Conservation (phyloP, 192 early-diverging fungal species). For the Podila epigama region DNA sequence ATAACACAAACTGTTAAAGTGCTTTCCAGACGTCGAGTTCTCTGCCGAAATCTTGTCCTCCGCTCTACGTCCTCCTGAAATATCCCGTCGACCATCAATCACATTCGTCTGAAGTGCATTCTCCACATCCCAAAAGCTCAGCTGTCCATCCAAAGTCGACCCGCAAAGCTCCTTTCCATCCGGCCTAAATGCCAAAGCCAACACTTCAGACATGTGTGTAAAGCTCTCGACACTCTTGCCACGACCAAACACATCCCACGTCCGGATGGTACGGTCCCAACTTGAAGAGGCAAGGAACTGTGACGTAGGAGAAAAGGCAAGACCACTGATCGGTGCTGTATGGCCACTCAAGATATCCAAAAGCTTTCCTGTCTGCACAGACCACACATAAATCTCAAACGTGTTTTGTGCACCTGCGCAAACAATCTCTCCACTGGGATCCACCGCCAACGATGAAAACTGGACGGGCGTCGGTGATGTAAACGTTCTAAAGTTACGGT, state of each 20-base stretch:
- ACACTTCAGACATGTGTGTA: slow-evolving; percentile 82
- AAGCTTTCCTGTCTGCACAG: slow-evolving; percentile 97
- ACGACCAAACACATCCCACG: slow-evolving; percentile 96
- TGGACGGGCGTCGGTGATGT: slow-evolving; percentile 95
- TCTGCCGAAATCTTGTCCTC: slow-evolving; percentile 82
- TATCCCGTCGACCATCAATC: slow-evolving; percentile 94
- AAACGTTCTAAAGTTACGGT: slow-evolving; percentile 98
- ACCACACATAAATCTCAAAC: slow-evolving; percentile 99
- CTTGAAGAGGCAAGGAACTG: slow-evolving; percentile 83
- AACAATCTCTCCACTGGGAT: slow-evolving; percentile 95
- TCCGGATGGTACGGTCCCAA: slow-evolving; percentile 91
- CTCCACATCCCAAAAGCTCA: slow-evolving; percentile 94
- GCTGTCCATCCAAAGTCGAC: slow-evolving; percentile 90
- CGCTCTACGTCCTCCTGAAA: slow-evolving; percentile 84
- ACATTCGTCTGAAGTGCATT: slow-evolving; percentile 70
- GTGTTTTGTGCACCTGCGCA: slow-evolving; percentile 93
- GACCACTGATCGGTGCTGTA: slow-evolving; percentile 84
- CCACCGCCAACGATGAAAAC: slow-evolving; percentile 92
- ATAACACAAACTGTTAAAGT: slow-evolving; percentile 94
- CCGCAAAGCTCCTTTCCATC: slow-evolving; percentile 90
- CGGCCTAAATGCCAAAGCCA: slow-evolving; percentile 87
- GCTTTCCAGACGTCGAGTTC: slow-evolving; percentile 84
- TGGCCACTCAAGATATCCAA: slow-evolving; percentile 95
- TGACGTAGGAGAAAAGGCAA: slow-evolving; percentile 89
- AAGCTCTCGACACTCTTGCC: slow-evolving; percentile 79